Percentiles rank a stretch among this genome's conserved stretches.
phyloP scores from a whole-genome alignment of 805 yeast species.

The Zygotorulaspora florentina region DNA sequence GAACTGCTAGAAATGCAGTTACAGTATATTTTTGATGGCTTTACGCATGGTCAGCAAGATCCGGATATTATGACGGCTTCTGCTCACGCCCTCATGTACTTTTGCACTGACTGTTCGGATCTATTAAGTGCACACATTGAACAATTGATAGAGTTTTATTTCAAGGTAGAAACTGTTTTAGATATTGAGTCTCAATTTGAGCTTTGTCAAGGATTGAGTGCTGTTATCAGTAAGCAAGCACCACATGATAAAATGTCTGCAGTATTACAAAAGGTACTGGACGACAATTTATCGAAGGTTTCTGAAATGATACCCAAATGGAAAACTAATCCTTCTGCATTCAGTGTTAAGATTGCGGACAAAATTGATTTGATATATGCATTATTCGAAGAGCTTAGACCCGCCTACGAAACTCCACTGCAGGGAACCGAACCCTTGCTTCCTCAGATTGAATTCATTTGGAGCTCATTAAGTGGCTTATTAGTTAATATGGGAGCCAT shows the following conservation, averaged over 20 bases:
- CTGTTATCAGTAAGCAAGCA: conserved; percentile 63
- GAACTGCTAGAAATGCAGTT: conserved; percentile 76
- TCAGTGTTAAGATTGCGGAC: conserved; percentile 56
- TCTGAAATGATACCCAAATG: conserved; percentile 23
- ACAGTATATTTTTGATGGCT: conserved; percentile 77
- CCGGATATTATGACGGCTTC: conserved; percentile 69
- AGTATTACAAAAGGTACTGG: conserved; percentile 64
- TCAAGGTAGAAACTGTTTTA: conserved; percentile 47
- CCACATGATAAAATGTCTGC: conserved; percentile 46
- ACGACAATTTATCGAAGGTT: conserved; percentile 41
- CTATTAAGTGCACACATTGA: conserved; percentile 63
- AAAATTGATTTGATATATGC: conserved; percentile 52
- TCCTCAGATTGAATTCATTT: conserved; percentile 26
- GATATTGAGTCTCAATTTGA: conserved; percentile 71
- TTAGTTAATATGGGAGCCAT: conserved; percentile 26
- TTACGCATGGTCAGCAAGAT: conserved; percentile 34
- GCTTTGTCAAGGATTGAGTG: conserved; percentile 84
- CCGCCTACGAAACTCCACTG: conserved; percentile 30
- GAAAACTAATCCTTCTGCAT: conserved; percentile 28
- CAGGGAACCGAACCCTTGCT: conserved; percentile 31
- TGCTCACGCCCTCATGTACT: conserved; percentile 88
- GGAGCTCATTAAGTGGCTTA: conserved; percentile 24
- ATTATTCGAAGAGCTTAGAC: conserved; percentile 31
- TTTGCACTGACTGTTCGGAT: conserved; percentile 84
- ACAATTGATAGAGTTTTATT: conserved; percentile 72